Base-by-base conservation (phyloP, 441 rosid genomes). In the Manihot esculenta region DNA sequence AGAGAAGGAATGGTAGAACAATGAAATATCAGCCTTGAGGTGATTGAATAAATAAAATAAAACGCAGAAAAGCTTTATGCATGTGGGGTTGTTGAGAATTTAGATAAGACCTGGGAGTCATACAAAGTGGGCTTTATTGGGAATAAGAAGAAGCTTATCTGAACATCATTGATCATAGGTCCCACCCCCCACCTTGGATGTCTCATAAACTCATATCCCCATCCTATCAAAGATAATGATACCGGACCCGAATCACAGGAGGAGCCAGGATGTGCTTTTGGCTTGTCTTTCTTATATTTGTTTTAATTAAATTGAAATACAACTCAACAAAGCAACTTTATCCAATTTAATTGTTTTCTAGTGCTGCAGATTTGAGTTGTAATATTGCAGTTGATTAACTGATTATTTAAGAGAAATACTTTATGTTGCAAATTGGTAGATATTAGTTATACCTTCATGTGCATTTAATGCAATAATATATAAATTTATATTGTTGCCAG, bases 21-120 rank as follows among this genome's bases (percentile, higher is more conserved):
- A n/a, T n/a, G n/a, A n/a, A n/a, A n/a, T n/a, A n/a, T n/a, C n/a
- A n/a, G n/a, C 5, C 38, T 33, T 33, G 3, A 33, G 38, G 38
- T 33, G 10, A 27, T 15, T 33, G 44, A 59, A 59, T 59, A 10
- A 59, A 5, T 48, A 42, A 48, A 42, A 8, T 38, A 21, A n/a
- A 38, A 38, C 2, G 18, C 62, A 23, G 13, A 54, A 62, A 6
- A 30, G 60, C 72, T 45, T 60, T 70, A 8, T 48, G 74, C 82
- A 73, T 62, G 74, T 71, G 84, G 74, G 74, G 17, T 54, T 66
- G 74, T 73, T 53, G 62, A 38, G 45, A n/a, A 23, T 57, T 50
- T 49, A 64, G 73, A 68, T 47, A 30, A 64, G 74, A 21, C 26
- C 59, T 27, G 17, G 41, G 56, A 44, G 59, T 53, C 72, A 48